Evolutionary conservation across 2,329 filamentous ascomycete genomes (phyloP).

Genomic region (Boeremia exigua): DNA sequence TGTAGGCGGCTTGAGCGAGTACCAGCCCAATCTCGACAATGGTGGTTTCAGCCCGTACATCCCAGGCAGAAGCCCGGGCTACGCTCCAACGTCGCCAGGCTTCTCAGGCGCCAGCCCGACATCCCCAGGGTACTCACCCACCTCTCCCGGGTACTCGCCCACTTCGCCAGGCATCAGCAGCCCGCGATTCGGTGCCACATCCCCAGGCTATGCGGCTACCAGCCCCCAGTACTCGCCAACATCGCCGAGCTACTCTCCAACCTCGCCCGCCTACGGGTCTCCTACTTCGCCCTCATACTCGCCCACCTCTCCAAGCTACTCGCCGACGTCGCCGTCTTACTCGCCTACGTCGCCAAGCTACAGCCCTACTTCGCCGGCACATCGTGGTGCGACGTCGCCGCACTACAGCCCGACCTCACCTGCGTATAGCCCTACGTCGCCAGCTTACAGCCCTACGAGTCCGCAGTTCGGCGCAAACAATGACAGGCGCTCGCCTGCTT

Average conservation of each 20-base stretch:
- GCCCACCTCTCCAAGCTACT: constrained; percentile 62
- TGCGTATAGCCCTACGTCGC: constrained; percentile 61
- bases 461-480: constrained; percentile 48
- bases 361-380: constrained; percentile 61
- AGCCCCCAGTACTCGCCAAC: constrained; percentile 60
- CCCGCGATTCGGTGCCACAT: constrained; percentile 60
- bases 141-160: constrained; percentile 58
- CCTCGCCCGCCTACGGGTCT: constrained; percentile 56
- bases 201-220: constrained; percentile 58
- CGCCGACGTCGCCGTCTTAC: constrained; percentile 62
- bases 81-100: constrained; percentile 67
- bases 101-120: constrained; percentile 49
- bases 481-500: constrained; percentile 54
- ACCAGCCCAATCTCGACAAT: constrained; percentile 52
- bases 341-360: constrained; percentile 61
- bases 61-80: constrained; percentile 68
- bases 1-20: constrained; percentile 64
- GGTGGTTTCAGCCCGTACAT: constrained; percentile 71
- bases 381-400: constrained; percentile 48
- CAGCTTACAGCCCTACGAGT: constrained; percentile 62
- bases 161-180: constrained; percentile 70
- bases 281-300: constrained; percentile 54
- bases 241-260: constrained; percentile 66
- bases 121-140: constrained; percentile 55
- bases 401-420: constrained; percentile 55